phyloP scores from a whole-genome alignment of 2,329 filamentous ascomycete genomes.

The Eurotiales sp. region DNA sequence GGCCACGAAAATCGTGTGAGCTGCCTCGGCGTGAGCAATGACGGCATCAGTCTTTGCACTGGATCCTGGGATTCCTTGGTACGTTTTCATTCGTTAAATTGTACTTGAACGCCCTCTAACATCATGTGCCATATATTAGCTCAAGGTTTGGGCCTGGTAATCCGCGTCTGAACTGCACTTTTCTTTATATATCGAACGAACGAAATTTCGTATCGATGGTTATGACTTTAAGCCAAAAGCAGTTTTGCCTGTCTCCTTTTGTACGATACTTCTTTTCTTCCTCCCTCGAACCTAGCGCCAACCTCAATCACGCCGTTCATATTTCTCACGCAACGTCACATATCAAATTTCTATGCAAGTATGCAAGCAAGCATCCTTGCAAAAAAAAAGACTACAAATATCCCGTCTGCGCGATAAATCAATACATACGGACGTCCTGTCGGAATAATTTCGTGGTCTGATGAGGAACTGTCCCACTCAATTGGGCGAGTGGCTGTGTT shows the following conservation, averaged over 20 bases:
- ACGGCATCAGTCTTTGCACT: constrained; percentile 98
- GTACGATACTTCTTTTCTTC: constrained; percentile 47
- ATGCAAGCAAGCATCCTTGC: neutral
- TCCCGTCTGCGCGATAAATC: constrained; percentile 13
- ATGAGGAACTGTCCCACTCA: neutral
- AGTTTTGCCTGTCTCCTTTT: constrained; percentile 28
- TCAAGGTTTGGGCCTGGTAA: constrained; percentile 85
- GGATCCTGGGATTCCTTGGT: constrained; percentile 99
- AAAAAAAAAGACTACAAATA: neutral
- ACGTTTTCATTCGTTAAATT: constrained; percentile 48
- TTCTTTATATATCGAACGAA: constrained; percentile 34
- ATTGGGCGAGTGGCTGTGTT: constrained; percentile 12
- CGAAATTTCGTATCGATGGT: constrained; percentile 29
- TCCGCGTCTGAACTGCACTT: constrained; percentile 34
- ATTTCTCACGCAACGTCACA: constrained; percentile 19
- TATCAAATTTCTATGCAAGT: constrained; percentile 4
- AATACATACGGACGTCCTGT: constrained; percentile 14
- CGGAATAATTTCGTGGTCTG: constrained; percentile 3
- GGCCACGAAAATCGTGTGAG: constrained; percentile 99
- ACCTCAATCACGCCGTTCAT: constrained; percentile 26
- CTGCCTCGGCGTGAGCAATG: constrained; percentile 97
- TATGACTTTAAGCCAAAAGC: constrained; percentile 19
- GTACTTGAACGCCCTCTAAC: constrained; percentile 10
- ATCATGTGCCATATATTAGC: constrained; percentile 46
- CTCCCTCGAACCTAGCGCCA: constrained; percentile 23